Evolutionary conservation across 495 filamentous ascomycete genomes (phyloP).

Genomic region (Penicillium herquei): DNA sequence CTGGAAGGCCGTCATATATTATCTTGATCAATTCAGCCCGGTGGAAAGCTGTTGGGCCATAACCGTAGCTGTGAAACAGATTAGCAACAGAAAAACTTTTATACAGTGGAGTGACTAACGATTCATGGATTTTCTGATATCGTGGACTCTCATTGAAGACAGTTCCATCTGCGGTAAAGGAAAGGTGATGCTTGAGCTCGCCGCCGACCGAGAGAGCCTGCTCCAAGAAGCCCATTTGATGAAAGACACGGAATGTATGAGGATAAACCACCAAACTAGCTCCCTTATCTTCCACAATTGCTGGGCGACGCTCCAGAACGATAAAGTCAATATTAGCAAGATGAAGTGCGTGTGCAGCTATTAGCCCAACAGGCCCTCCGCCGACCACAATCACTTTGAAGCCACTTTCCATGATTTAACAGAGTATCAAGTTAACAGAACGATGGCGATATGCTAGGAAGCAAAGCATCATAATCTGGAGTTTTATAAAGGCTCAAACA

Average conservation of each 20-base stretch:
- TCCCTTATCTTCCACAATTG: slow-evolving; percentile 38
- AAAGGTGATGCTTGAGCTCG: slow-evolving; percentile 18
- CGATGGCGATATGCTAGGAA: no score
- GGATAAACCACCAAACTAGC: slow-evolving; percentile 35
- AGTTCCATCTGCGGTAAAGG: slow-evolving; percentile 20
- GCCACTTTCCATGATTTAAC: no score
- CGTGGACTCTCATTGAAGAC: slow-evolving; percentile 13
- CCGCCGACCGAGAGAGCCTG: slow-evolving; percentile 15
- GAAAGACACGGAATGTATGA: slow-evolving; percentile 41
- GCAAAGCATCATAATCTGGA: no score
- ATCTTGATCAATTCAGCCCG: slow-evolving; percentile 21
- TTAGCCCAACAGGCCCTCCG: slow-evolving; percentile 49
- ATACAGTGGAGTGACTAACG: slow-evolving; percentile 17
- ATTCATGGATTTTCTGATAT: slow-evolving; percentile 12
- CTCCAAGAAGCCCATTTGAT: slow-evolving; percentile 49
- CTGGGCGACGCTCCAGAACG: slow-evolving; percentile 42
- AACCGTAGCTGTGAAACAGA: slow-evolving; percentile 9
- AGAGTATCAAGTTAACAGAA: no score
- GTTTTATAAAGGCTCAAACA: no score
- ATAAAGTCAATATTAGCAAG: slow-evolving; percentile 50
- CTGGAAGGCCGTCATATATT: slow-evolving; percentile 23
- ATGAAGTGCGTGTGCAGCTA: slow-evolving; percentile 46
- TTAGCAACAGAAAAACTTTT: neutral
- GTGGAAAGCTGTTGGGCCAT: slow-evolving; percentile 21
- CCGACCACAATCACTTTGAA: slow-evolving; percentile 54